Evolutionary conservation across 2,329 filamentous ascomycete species (phyloP), one percentile per base, ranked within the genome.

Genomic region (Penicillium capsulatum): DNA sequence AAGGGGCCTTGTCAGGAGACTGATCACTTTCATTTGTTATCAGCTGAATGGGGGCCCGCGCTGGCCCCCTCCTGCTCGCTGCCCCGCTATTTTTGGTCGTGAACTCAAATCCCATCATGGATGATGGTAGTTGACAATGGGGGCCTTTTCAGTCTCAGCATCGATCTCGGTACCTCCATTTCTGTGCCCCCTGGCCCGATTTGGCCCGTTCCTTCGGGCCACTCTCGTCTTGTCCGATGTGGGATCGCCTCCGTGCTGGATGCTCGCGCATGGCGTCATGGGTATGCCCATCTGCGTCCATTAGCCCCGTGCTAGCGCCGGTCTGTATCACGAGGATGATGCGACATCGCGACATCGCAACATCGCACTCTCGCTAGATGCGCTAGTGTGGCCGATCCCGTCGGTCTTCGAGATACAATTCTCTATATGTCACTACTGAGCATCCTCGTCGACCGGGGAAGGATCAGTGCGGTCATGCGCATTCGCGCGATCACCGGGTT

Each of bases 1-100:
- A 34, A 40, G 40, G 28, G 39, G 29, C 27, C 31, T 17, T 38
- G 49, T 52, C 49, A 54, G 51, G 42, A 52, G 51, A 49, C 51
- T 40, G 33, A 36, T 36, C 40, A 27, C 41, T 45, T 36, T 47
- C 35, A 48, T 52, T 52, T 47, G 44, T 44, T 47, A 53, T 43
- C 39, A 50, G 40, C 42, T 44, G 42, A 46, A 47, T 22, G 19
- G n/a, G n/a, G n/a, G n/a, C n/a, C n/a, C 19, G 19, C 19, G 5
- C 19, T 22, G 5, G 19, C 5, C 35, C 24, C 14, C 35, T 17
- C 19, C 41, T 33, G 14, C 15, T 16, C 14, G 22, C 31, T n/a
- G n/a, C 11, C 24, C 17, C 34, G 17, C 38, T 49, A 44, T 47
- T 47, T 44, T 50, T 44, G 45, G 43, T 22, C 29, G 27, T 5